Evolutionary conservation across 1,139 yeast genomes (phyloP), one percentile per base, ranked within the genome.

Genomic region (Diutina neorugosa): DNA sequence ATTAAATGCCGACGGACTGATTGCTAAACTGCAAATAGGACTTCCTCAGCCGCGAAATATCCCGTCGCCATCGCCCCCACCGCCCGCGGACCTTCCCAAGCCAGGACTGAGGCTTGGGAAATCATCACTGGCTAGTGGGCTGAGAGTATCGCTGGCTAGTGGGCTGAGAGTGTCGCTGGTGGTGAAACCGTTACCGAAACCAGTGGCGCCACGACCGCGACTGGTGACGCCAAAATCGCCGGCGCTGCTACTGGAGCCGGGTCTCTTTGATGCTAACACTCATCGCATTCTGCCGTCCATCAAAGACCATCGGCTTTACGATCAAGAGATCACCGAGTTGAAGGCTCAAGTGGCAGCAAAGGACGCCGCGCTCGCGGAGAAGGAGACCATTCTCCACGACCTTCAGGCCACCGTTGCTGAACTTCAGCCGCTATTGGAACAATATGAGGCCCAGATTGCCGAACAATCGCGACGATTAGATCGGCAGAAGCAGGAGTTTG

Each of bases 341-440:
- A n/a, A 27, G 21, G 31, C 23, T 4, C 16, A 27, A 14, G 14
- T 16, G 18, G 21, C 20, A 8, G 21, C 50, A 11, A 25, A 16
- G 8, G 50, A 46, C 25, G 44, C 52, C 5, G 57, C 71, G 51
- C 65, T 75, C 63, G 60, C 59, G 5, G 73, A 72, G 52, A 69
- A 76, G 55, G 63, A 65, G 48, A 58, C 60, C 8, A 69, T 75
- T 42, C 63, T 77, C 51, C 63, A 66, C 51, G 81, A 77, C 27
- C 60, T 78, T 53, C 71, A 71, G 55, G 57, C 62, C 2, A 75
- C 80, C 0, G 73, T 77, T 1, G 69, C 69, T 51, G 76, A 76
- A 49, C 65, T 77, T 41, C 79, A 76, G 54, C 78, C 79, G 2
- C 59, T 74, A 12, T 57, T 78, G 44, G 73, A 68, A 52, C 77